Evolutionary conservation across 2,329 filamentous ascomycete species (phyloP).

Genomic region (Sporothrix curviconia): DNA sequence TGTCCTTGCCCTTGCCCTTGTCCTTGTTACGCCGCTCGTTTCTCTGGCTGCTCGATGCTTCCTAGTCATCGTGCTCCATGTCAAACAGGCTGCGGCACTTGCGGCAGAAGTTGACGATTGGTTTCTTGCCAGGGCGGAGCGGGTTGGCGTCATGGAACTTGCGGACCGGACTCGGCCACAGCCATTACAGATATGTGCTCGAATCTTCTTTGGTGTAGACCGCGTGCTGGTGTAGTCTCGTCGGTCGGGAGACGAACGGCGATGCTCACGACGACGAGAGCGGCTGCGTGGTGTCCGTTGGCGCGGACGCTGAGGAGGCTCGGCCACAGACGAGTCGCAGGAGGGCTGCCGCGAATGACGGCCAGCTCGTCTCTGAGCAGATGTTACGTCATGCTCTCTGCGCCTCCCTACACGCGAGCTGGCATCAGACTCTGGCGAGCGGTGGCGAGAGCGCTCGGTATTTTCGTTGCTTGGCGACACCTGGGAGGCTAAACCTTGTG

Average conservation of each 20-base stretch:
- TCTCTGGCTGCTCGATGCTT: background rate
- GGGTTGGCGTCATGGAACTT: conserved; percentile 33
- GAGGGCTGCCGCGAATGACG: background rate
- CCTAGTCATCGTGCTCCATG: background rate
- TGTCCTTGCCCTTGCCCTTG: no score
- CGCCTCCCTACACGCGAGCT: background rate
- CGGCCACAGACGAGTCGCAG: background rate
- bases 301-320: no score
- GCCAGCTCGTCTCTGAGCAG: background rate
- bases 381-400: no score
- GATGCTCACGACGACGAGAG: background rate
- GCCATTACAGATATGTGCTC: conserved; percentile 36
- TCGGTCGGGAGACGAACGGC: background rate
- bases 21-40: no score
- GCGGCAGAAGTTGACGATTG: conserved; percentile 30
- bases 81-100: conserved; percentile 25
- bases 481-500: background rate
- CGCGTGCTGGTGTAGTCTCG: background rate
- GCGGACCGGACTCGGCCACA: conserved; percentile 36
- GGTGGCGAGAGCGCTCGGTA: background rate
- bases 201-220: background rate
- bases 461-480: background rate
- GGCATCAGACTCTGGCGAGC: background rate
- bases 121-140: conserved; percentile 26
- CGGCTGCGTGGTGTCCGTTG: no score